Percentiles rank a stretch among this genome's conserved stretches.
phyloP scores from a whole-genome alignment of 2,329 filamentous ascomycete genomes.

The Chaetothyriales sp. region DNA sequence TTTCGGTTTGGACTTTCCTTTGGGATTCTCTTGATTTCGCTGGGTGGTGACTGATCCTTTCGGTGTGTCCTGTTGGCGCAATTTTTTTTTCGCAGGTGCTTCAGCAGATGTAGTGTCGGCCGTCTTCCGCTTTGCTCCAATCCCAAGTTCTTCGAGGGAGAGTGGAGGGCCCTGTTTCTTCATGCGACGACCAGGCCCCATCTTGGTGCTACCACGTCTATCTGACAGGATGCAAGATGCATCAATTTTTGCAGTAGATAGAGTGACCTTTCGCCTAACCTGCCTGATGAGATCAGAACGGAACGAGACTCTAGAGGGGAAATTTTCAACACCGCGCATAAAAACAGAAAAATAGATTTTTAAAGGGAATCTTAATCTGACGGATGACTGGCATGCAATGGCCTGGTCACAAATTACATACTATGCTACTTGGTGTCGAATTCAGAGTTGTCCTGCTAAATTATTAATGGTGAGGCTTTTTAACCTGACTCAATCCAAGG shows the following conservation, averaged over 20 bases:
- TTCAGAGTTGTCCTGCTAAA: not conserved
- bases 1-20: constrained; percentile 22
- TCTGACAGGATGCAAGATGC: not conserved
- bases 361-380: too few species aligned
- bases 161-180: constrained; percentile 85
- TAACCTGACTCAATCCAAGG: constrained; percentile 20
- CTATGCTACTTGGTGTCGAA: not conserved
- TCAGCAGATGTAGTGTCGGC: constrained; percentile 48
- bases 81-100: constrained; percentile 49
- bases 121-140: constrained; percentile 64
- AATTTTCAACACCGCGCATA: too few species aligned
- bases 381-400: not conserved
- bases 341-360: too few species aligned
- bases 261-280: not conserved
- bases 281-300: not conserved
- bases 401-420: constrained; percentile 30
- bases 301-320: not conserved
- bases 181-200: constrained; percentile 86
- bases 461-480: not conserved
- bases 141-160: constrained; percentile 56
- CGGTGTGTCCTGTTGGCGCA: constrained; percentile 31
- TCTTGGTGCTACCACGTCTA: constrained; percentile 23
- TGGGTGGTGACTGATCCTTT: constrained; percentile 29
- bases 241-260: not conserved
- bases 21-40: constrained; percentile 21